phyloP scores from a whole-genome alignment of 2,329 filamentous ascomycete species.

The Ophiostoma perfectum region DNA sequence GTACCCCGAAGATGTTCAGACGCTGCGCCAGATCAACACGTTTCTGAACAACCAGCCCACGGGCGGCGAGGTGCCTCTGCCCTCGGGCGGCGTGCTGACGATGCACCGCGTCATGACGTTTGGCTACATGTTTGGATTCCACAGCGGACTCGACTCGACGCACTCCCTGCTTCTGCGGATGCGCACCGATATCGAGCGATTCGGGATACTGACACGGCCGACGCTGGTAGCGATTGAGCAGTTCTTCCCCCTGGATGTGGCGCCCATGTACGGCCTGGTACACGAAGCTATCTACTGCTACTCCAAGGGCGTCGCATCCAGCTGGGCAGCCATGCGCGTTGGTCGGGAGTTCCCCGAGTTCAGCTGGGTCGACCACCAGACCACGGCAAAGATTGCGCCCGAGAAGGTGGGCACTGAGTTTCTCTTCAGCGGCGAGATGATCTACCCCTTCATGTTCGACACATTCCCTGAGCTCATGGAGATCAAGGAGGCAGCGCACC shows the following conservation, averaged over 20 bases:
- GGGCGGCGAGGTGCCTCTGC: slow-evolving; percentile 45
- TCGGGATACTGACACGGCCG: slow-evolving; percentile 68
- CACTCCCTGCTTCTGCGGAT: slow-evolving; percentile 68
- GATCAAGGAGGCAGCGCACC: slow-evolving; percentile 62
- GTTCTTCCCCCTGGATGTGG: slow-evolving; percentile 64
- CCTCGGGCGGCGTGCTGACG: slow-evolving; percentile 67
- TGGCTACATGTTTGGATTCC: slow-evolving; percentile 71
- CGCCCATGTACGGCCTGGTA: slow-evolving; percentile 76
- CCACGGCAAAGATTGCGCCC: slow-evolving; percentile 31
- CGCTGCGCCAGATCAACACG: slow-evolving; percentile 60
- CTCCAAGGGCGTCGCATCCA: slow-evolving; percentile 54
- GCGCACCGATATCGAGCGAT: slow-evolving; percentile 66
- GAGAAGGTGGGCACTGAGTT: slow-evolving; percentile 19
- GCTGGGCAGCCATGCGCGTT: slow-evolving; percentile 69
- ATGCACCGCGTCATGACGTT: slow-evolving; percentile 69
- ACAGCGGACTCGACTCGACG: slow-evolving; percentile 70
- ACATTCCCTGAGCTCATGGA: slow-evolving; percentile 69
- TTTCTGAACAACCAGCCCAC: slow-evolving; percentile 56
- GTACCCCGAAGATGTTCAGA: slow-evolving; percentile 70
- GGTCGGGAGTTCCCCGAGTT: slow-evolving; percentile 39
- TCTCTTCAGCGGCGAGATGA: slow-evolving; percentile 77
- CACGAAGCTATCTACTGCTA: slow-evolving; percentile 87
- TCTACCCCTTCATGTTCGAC: slow-evolving; percentile 80
- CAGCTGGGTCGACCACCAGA: slow-evolving; percentile 40
- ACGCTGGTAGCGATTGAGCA: slow-evolving; percentile 65